Evolutionary conservation across 2,329 filamentous ascomycete species (phyloP).

Genomic region (Cadophora malorum): DNA sequence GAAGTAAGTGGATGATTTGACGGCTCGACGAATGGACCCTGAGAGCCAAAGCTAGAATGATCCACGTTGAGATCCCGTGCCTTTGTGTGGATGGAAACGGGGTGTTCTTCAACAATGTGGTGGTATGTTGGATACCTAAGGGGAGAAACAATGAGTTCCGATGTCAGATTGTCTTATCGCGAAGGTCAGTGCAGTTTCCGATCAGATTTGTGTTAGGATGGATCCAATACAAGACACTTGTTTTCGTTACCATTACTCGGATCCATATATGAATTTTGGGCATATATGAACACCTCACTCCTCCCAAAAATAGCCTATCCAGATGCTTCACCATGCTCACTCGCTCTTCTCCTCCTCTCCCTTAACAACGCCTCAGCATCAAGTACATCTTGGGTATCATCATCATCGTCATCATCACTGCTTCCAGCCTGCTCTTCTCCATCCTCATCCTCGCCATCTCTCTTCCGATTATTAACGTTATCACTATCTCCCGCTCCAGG

Average conservation of each 20-base stretch:
- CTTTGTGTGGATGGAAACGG: too few relatives aligned
- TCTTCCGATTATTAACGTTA: conserved; percentile 15
- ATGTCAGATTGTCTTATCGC: background rate
- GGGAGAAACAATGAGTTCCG: too few relatives aligned
- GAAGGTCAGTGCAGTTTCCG: background rate
- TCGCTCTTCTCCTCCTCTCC: conserved; percentile 19
- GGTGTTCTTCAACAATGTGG: too few relatives aligned
- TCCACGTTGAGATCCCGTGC: too few relatives aligned
- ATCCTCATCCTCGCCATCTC: conserved; percentile 27
- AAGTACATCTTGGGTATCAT: conserved; percentile 37
- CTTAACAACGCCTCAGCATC: conserved; percentile 36
- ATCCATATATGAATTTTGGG: background rate
- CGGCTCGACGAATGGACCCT: too few relatives aligned
- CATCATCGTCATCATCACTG: conserved; percentile 36
- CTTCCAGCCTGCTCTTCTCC: conserved; percentile 23
- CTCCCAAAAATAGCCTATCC: background rate
- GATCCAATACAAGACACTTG: background rate
- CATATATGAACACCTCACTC: background rate
- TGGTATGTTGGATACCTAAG: too few relatives aligned
- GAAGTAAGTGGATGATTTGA: too few relatives aligned
- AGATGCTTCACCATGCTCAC: background rate
- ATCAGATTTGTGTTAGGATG: background rate
- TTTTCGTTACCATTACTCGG: background rate
- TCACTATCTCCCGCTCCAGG: conserved; percentile 32
- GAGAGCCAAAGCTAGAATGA: too few relatives aligned